Base-by-base conservation (phyloP, 2,329 filamentous ascomycete species). In the Aspergillus sp. region DNA sequence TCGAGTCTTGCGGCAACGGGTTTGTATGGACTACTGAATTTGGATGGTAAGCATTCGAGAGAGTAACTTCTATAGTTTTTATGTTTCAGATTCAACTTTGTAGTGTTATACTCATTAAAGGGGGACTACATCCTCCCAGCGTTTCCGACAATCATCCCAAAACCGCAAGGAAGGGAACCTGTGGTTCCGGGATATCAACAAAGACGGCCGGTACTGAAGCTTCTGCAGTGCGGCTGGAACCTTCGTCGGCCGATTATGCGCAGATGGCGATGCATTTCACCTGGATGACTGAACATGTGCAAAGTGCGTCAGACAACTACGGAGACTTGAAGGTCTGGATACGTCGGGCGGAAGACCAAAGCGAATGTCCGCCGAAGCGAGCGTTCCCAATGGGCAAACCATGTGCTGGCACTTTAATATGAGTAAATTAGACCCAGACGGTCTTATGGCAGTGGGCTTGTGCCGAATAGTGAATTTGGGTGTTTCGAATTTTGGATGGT, bases 101-200 rank as follows among this genome's bases (percentile, higher is more conserved):
- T 3, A 24, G 3, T 24, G 22, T 4, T 24, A 24, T 24, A 24
- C 22, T 24, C 22, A 24, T 3, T 24, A 24, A 24, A 24, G 22
- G 22, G 22, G 4, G 22, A 24, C 22, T 24, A 24, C 32, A 49
- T 49, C 47, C 47, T 49, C 47, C 47, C 47, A 7, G 26, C 47
- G 7, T 22, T 49, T n/a, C 47, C 47, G 4, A 49, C 47, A 5
- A 20, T 20, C 47, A 34, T 38, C 47, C 47, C 47, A 49, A 34
- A 34, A 9, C 32, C 9, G 32, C 32, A 6, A 11, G 47, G 47
- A 18, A 7, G 38, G 38, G 17, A 22, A 34, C 15, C 22, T 43
- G 22, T 52, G 69, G 24, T 44, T 52, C 49, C 22, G 38, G n/a
- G 36, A 30, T 15, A 39, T 41, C 24, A 43, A 43, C 39, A 5